These are phyloP conservation scores for Cladosporium austrohemisphaericum DNA, from an alignment of 2,329 filamentous ascomycete species.

Conservation along the genomic window DNA sequence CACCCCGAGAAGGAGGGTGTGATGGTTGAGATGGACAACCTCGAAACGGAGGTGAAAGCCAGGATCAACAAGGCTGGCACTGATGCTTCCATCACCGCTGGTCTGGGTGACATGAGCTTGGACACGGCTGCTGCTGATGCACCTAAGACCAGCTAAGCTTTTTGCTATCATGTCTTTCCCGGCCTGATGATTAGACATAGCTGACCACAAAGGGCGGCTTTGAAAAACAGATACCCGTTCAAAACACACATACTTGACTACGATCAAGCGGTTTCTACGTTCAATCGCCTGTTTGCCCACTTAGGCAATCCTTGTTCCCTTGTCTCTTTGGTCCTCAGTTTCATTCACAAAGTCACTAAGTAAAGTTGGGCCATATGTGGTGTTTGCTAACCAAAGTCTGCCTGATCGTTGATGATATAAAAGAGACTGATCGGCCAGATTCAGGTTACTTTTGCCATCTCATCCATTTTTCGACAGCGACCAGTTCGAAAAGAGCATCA, in stretches of 20 bases:
- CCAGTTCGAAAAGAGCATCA: too few species aligned
- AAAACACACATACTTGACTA: conserved; percentile 10
- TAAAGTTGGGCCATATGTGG: too few species aligned
- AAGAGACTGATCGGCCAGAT: too few species aligned
- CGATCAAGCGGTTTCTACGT: conserved; percentile 4
- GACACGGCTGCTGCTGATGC: conserved; percentile 22
- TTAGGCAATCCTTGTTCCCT: too few species aligned
- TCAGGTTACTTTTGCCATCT: too few species aligned
- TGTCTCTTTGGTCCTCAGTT: too few species aligned
- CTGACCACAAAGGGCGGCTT: conserved; percentile 6
- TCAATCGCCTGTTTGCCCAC: too few species aligned
- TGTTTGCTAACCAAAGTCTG: too few species aligned
- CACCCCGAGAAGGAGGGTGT: conserved; percentile 90
- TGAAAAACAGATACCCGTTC: conserved; percentile 7
- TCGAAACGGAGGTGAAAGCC: conserved; percentile 61
- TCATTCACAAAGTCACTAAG: too few species aligned
- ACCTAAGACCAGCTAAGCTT: conserved; percentile 19
- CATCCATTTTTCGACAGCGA: too few species aligned
- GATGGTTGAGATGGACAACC: conserved; percentile 60
- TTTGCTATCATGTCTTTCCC: neutral
- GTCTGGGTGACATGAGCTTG: conserved; percentile 23
- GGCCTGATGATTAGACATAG: neutral
- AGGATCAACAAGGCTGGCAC: conserved; percentile 35
- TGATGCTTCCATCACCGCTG: conserved; percentile 18
- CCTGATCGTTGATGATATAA: too few species aligned